These are phyloP conservation scores for Prosopis cineraria DNA, from an alignment of 306 rosid genomes.

Conservation along the genomic window DNA sequence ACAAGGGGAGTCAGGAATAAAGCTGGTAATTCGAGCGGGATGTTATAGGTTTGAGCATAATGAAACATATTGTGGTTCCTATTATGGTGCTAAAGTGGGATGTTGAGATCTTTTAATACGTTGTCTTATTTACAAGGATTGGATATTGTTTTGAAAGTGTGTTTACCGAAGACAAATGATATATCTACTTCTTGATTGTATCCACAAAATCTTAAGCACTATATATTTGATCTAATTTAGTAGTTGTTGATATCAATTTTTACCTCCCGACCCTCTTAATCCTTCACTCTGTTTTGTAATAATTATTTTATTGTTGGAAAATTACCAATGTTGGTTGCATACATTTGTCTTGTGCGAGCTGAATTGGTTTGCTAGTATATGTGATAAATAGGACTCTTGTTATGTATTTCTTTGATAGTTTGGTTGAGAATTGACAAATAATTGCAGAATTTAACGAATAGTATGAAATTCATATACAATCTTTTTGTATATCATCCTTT, in stretches of 20 bases:
- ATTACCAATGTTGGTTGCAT: background rate
- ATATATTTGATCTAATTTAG: constrained; percentile 11
- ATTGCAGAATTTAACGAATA: too few relatives aligned
- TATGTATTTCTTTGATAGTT: too few relatives aligned
- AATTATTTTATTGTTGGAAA: background rate
- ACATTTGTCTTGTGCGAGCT: too few relatives aligned
- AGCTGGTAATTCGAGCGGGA: too few relatives aligned
- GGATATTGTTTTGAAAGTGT: constrained; percentile 16
- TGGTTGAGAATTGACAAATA: too few relatives aligned
- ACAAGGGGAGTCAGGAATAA: too few relatives aligned
- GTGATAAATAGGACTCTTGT: too few relatives aligned
- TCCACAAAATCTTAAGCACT: background rate
- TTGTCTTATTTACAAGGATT: constrained; percentile 23
- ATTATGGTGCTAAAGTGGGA: constrained; percentile 92
- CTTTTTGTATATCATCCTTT: too few relatives aligned
- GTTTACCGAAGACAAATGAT: background rate
- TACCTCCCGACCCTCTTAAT: constrained; percentile 13
- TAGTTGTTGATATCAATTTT: constrained; percentile 16
- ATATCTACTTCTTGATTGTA: background rate
- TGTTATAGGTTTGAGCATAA: constrained; percentile 97
- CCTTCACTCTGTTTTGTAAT: background rate
- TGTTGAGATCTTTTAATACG: constrained; percentile 25
- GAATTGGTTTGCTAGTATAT: too few relatives aligned
- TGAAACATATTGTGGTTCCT: constrained; percentile 98
- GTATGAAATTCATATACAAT: too few relatives aligned